Evolutionary conservation across 352 stramenopile genomes (phyloP).

Genomic region (Globisporangium orthogonon): DNA sequence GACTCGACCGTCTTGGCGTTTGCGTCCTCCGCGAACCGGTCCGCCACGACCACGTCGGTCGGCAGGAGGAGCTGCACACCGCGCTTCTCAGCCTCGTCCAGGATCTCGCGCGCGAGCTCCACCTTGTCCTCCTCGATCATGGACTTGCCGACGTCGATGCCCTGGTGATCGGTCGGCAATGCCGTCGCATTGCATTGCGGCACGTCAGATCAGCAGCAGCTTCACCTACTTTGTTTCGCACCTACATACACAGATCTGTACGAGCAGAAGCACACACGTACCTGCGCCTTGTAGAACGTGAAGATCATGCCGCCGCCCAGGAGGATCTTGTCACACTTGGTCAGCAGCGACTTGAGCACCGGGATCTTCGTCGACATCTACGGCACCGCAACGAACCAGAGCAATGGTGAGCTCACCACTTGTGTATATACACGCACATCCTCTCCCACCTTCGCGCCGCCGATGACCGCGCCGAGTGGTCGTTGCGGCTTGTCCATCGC

Average conservation of each 20-base stretch:
- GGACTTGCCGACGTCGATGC: conserved; percentile 91
- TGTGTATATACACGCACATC: background rate
- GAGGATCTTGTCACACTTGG: conserved; percentile 96
- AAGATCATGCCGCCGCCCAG: conserved; percentile 97
- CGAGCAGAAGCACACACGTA: conserved; percentile 6
- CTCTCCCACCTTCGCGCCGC: conserved; percentile 90
- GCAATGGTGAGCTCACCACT: background rate
- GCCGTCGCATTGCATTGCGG: too few relatives aligned
- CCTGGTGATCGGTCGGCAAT: conserved; percentile 25
- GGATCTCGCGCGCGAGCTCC: conserved; percentile 90
- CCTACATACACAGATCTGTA: background rate
- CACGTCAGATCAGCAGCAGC: background rate
- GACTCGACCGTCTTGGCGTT: conserved; percentile 44
- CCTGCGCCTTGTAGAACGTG: conserved; percentile 95
- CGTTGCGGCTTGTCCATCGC: conserved; percentile 87
- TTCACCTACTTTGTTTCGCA: background rate
- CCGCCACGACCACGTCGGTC: conserved; percentile 94
- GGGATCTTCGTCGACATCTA: conserved; percentile 91
- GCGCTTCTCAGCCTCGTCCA: conserved; percentile 84
- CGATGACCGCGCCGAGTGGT: conserved; percentile 94
- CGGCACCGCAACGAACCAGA: background rate
- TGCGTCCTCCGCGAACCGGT: conserved; percentile 74
- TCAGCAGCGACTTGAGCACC: conserved; percentile 93
- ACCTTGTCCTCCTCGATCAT: conserved; percentile 94
- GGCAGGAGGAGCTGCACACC: conserved; percentile 89